Base-by-base conservation (phyloP, 2,329 filamentous ascomycete genomes). In the Aspergillus arachidicola region DNA sequence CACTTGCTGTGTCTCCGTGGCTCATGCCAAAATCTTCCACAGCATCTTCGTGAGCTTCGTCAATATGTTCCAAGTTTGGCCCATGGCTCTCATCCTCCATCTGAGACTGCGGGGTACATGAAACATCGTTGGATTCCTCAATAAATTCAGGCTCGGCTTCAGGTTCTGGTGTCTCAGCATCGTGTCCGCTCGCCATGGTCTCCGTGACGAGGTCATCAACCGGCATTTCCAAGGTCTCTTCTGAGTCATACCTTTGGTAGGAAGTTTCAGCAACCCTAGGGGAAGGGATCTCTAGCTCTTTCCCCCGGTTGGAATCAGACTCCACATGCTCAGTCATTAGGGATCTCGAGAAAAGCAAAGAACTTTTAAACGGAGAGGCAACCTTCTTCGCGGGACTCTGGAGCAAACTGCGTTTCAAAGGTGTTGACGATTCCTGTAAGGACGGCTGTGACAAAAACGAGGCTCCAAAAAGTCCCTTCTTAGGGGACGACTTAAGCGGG, bases 311-410 rank as follows among this genome's bases (percentile, higher is more conserved):
- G 41, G 60, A 54, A 23, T 57, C 58, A 7, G 46, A 23, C 2
- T 58, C 28, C 10, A 55, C n/a, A 3, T 50, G 21, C 19, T 69
- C 58, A 16, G n/a, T 48, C 14, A 64, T 32, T 2, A 69, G 60
- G 14, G 63, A 57, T 51, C 65, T 71, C 14, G 60, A 60, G 1
- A 66, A 65, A 12, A 69, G 64, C 2, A 73, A 58, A 16, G 71
- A 73, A 36, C 65, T 70, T 57, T 80, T 81, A 59, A 77, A 76
- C 0, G 80, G 78, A 5, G 79, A 79, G 10, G 71, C 69, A 28
- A 79, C 73, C 55, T 79, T 77, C 63, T 80, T 80, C 2, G 81
- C 80, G 9, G 81, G 81, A 56, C 79, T 81, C 64, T 79, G 75
- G 19, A 83, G 71, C 7, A 81, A 66, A 12, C 59, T 75, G 67